A percentile compares a stretch with the other conserved stretches of the same genome.
phyloP scores from a whole-genome alignment of 2,329 filamentous ascomycete genomes.

The Colletotrichum tropicale region DNA sequence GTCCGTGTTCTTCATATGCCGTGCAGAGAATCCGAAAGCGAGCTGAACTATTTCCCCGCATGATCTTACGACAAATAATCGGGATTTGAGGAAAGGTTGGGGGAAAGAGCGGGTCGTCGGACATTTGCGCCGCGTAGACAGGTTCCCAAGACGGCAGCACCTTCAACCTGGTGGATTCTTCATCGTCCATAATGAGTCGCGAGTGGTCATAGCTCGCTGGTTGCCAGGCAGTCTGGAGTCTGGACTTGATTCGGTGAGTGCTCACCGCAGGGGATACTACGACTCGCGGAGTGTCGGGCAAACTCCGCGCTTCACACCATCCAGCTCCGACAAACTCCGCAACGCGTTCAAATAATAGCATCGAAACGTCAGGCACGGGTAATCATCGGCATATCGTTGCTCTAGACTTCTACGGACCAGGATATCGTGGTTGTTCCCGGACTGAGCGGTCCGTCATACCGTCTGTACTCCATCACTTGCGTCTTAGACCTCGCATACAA shows the following conservation, averaged over 20 bases:
- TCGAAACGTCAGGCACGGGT: rapidly evolving
- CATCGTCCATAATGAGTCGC: neutral
- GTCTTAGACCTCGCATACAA: neutral
- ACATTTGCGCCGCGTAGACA: neutral
- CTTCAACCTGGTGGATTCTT: neutral
- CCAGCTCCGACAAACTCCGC: neutral
- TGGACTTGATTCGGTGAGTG: neutral
- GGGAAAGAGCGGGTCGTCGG: neutral
- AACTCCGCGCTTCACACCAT: neutral
- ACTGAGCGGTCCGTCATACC: neutral
- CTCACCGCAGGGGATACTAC: neutral
- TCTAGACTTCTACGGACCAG: neutral
- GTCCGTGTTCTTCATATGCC: neutral
- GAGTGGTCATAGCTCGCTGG: neutral
- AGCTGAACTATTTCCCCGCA: neutral
- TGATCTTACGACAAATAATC: neutral
- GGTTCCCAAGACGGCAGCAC: neutral
- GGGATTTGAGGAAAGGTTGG: neutral
- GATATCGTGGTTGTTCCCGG: neutral
- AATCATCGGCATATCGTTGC: neutral
- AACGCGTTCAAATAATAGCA: neutral
- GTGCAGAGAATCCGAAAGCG: neutral
- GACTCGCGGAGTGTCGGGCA: neutral
- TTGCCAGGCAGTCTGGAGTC: neutral
- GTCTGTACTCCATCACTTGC: neutral